A percentile compares a stretch with the other conserved stretches of the same genome.
These are phyloP conservation scores for Sarocladium brachiariae DNA, from an alignment of 2,329 filamentous ascomycete species.

Conservation along the genomic window DNA sequence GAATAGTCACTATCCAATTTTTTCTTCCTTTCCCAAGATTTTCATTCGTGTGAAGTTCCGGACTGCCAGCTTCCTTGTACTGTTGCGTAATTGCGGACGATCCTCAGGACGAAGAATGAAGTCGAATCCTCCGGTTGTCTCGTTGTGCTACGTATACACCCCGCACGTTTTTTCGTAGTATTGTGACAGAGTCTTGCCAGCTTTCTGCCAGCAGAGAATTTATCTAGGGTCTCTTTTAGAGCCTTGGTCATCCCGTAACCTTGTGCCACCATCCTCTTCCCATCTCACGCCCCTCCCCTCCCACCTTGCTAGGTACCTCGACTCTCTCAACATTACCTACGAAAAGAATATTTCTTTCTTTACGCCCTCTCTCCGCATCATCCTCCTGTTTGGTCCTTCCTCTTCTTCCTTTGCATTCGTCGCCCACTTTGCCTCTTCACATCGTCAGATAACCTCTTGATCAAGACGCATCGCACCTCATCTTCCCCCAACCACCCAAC, in stretches of 20 bases:
- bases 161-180: too few species aligned
- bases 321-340: background rate
- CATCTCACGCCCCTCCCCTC: background rate
- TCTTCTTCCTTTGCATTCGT: background rate
- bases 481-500: background rate
- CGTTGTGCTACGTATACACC: too few species aligned
- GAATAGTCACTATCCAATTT: background rate
- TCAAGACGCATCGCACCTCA: too few species aligned
- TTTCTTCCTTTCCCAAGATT: background rate
- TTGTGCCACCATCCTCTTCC: too few species aligned
- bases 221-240: too few species aligned
- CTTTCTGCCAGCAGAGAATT: too few species aligned
- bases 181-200: too few species aligned
- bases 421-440: background rate
- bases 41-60: too few species aligned
- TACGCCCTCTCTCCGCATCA: background rate
- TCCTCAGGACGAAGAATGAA: background rate
- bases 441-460: too few species aligned
- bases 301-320: background rate
- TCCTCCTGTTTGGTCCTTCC: background rate
- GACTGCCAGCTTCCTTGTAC: background rate
- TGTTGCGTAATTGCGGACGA: background rate
- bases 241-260: too few species aligned
- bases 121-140: background rate
- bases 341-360: constrained; percentile 1